Evolutionary conservation across 352 stramenopile genomes (phyloP).

Genomic region (Pythium volutum): DNA sequence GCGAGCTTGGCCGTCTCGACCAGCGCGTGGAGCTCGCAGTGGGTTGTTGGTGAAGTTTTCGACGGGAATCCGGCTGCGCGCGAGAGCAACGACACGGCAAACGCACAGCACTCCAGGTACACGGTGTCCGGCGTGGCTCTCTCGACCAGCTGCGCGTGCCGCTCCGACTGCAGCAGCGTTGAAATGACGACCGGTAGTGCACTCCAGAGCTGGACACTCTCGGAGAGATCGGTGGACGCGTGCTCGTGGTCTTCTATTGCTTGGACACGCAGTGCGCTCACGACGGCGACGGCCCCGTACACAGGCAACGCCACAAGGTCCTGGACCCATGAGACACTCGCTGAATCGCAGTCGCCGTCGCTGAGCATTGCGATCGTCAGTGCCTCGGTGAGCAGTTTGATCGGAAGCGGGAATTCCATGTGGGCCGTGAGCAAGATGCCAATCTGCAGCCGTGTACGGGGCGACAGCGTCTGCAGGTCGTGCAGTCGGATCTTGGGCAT

Average conservation of each 20-base stretch:
- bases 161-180: slow-evolving; percentile 28
- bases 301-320: slow-evolving; percentile 38
- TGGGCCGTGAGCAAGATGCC: slow-evolving; percentile 32
- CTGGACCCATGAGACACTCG: slow-evolving; percentile 26
- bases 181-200: slow-evolving; percentile 40
- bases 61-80: slow-evolving; percentile 45
- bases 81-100: slow-evolving; percentile 40
- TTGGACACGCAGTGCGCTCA: slow-evolving; percentile 32
- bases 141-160: neutral
- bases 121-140: neutral
- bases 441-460: slow-evolving; percentile 33
- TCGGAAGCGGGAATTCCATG: slow-evolving; percentile 42
- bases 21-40: neutral
- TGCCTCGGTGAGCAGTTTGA: slow-evolving; percentile 39
- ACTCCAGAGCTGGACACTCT: slow-evolving; percentile 26
- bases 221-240: neutral
- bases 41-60: slow-evolving; percentile 4
- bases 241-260: slow-evolving; percentile 26
- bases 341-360: neutral
- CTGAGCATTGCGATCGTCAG: slow-evolving; percentile 45
- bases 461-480: slow-evolving; percentile 30
- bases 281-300: slow-evolving; percentile 40
- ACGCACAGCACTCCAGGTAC: slow-evolving; percentile 34
- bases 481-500: slow-evolving; percentile 37
- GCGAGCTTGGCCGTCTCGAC: slow-evolving; percentile 15